Conservation (phyloP, 139 green algal species). For the Marvania coccoides region DNA sequence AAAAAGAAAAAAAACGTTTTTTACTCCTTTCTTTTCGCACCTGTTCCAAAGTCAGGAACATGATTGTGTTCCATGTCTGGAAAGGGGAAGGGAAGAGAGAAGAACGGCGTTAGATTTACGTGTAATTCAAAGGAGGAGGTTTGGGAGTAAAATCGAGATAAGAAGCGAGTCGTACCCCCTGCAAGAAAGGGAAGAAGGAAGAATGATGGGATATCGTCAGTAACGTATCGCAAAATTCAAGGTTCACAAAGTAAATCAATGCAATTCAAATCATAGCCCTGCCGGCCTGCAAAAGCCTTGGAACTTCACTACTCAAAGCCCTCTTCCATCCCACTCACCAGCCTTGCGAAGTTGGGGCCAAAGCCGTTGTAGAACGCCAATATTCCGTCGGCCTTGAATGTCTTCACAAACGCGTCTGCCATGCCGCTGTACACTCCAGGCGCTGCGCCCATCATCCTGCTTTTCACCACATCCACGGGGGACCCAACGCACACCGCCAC, state of each 20-base stretch:
- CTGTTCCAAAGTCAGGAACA: conserved; percentile 98
- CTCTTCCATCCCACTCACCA: conserved; percentile 11
- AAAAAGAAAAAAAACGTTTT: not conserved
- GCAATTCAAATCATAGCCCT: too few relatives aligned
- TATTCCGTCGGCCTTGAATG: conserved; percentile 69
- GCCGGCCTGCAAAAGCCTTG: too few relatives aligned
- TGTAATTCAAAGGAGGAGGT: too few relatives aligned
- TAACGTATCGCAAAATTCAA: too few relatives aligned
- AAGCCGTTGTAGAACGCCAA: conserved; percentile 97
- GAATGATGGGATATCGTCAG: too few relatives aligned
- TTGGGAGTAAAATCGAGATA: too few relatives aligned
- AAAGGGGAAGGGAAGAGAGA: not conserved
- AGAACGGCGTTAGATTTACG: too few relatives aligned
- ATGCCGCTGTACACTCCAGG: conserved; percentile 51
- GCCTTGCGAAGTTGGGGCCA: conserved; percentile 67
- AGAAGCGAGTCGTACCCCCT: too few relatives aligned
- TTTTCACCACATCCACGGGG: conserved; percentile 97
- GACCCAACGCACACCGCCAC: conserved; percentile 91
- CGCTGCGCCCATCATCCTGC: conserved; percentile 75
- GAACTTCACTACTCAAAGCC: too few relatives aligned
- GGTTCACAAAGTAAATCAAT: too few relatives aligned
- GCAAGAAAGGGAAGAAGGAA: too few relatives aligned
- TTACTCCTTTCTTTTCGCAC: conserved; percentile 24
- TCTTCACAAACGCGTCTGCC: conserved; percentile 93
- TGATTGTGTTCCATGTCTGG: conserved; percentile 82